These are phyloP conservation scores for Logfia minima DNA, from an alignment of 129 eudicot species.

Conservation along the genomic window DNA sequence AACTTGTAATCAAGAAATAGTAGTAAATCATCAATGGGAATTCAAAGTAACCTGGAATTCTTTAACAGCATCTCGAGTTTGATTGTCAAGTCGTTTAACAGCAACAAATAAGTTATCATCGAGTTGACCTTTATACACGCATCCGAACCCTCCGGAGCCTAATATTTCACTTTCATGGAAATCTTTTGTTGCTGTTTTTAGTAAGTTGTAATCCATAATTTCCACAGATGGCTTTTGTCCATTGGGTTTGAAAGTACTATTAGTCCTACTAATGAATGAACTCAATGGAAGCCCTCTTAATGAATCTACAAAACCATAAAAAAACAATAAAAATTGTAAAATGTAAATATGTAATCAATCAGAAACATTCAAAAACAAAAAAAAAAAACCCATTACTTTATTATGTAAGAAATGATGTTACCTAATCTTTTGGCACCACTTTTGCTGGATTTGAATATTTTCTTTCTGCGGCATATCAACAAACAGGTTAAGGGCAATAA, in stretches of 20 bases:
- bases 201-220: constrained; percentile 50
- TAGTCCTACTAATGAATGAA: constrained; percentile 41
- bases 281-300: constrained; percentile 38
- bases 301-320: constrained; percentile 31
- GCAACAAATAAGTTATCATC: constrained; percentile 51
- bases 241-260: constrained; percentile 35
- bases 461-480: constrained; percentile 49
- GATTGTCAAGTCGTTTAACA: constrained; percentile 59
- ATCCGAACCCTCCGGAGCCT: constrained; percentile 79
- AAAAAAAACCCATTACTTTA: constrained; percentile 7
- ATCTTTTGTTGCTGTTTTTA: constrained; percentile 59
- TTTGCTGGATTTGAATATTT: constrained; percentile 37
- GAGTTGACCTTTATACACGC: constrained; percentile 65
- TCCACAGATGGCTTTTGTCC: constrained; percentile 32
- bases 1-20: constrained; percentile 2
- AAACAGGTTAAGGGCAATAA: constrained; percentile 46
- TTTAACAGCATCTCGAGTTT: constrained; percentile 45
- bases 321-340: background rate
- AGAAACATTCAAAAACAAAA: background rate
- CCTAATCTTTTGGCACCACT: constrained; percentile 41
- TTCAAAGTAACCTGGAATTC: constrained; percentile 62
- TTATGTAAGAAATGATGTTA: constrained; percentile 16
- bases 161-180: constrained; percentile 57
- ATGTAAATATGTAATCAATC: background rate
- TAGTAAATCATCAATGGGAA: constrained; percentile 1